phyloP scores from a whole-genome alignment of 2,329 filamentous ascomycete genomes.

The Apiospora malaysiana region DNA sequence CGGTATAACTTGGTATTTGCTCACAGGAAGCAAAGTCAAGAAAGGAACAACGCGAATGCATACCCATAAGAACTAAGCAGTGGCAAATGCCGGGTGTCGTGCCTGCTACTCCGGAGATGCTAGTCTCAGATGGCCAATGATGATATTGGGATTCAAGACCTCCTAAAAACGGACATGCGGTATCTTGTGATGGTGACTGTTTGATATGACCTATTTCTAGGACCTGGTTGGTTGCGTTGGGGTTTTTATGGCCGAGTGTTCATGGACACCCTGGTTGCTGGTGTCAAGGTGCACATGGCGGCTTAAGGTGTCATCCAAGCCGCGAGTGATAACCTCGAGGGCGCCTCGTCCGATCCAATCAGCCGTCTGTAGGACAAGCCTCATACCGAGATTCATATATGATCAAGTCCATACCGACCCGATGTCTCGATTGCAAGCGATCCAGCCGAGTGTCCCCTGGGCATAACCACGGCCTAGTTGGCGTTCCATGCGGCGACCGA shows the following conservation, averaged over 20 bases:
- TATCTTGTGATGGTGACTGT: neutral
- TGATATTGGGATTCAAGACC: too few relatives aligned
- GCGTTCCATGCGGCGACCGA: constrained; percentile 19
- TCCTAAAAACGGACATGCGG: neutral
- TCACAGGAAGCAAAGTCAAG: neutral
- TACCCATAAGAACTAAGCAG: neutral
- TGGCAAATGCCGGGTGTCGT: constrained; percentile 14
- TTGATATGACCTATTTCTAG: neutral
- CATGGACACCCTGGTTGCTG: constrained; percentile 4
- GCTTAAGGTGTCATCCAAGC: constrained; percentile 12
- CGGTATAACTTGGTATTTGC: neutral
- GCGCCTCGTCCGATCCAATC: constrained; percentile 1
- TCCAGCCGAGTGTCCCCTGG: constrained; percentile 9
- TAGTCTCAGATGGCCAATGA: constrained; percentile 4
- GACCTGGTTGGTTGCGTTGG: neutral
- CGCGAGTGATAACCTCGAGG: constrained; percentile 4
- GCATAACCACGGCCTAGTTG: neutral
- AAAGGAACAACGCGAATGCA: neutral
- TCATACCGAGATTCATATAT: neutral
- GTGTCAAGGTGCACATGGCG: constrained; percentile 20
- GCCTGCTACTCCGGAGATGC: neutral
- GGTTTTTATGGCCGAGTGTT: constrained; percentile 18
- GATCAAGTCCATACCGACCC: neutral
- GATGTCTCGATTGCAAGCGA: neutral
- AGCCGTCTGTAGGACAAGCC: constrained; percentile 14